A percentile compares a stretch with the other conserved stretches of the same genome.
These are phyloP conservation scores for Paraglomus occultum DNA, from an alignment of 192 early-diverging fungal species.

Conservation along the genomic window DNA sequence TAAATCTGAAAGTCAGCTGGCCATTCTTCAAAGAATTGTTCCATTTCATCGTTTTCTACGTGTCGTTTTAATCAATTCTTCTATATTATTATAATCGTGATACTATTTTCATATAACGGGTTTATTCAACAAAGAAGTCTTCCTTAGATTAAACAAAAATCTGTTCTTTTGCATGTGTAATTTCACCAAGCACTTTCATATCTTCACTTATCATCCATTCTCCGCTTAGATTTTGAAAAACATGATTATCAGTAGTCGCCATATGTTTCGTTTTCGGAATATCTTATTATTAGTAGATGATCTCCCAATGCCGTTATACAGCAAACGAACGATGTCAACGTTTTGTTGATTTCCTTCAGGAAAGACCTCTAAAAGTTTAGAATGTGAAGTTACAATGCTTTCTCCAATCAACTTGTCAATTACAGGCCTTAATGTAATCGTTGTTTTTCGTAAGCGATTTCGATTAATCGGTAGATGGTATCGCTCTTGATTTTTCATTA, in stretches of 20 bases:
- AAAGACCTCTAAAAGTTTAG: conserved; percentile 10
- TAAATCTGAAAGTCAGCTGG: too few species aligned
- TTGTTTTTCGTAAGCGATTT: conserved; percentile 6
- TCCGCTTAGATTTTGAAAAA: conserved; percentile 11
- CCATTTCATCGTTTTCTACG: too few species aligned
- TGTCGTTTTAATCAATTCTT: too few species aligned
- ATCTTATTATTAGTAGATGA: too few species aligned
- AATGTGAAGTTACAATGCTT: conserved; percentile 12
- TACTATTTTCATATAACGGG: too few species aligned
- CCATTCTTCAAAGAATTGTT: too few species aligned
- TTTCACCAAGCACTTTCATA: not conserved
- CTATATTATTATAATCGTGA: too few species aligned
- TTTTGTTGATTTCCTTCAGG: conserved; percentile 26
- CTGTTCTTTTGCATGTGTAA: not conserved
- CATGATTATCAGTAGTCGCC: not conserved
- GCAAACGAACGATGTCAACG: conserved; percentile 11
- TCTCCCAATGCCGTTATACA: conserved; percentile 19
- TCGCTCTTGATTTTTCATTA: conserved; percentile 12
- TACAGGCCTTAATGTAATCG: not conserved
- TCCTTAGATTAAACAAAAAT: too few species aligned
- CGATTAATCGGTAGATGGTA: not conserved
- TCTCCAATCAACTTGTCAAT: conserved; percentile 7
- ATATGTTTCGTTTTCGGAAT: too few species aligned
- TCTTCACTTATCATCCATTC: conserved; percentile 9
- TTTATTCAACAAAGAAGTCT: too few species aligned